Evolutionary conservation across 305 asterid genomes (phyloP).

Genomic region (Fraxinus paxiana): DNA sequence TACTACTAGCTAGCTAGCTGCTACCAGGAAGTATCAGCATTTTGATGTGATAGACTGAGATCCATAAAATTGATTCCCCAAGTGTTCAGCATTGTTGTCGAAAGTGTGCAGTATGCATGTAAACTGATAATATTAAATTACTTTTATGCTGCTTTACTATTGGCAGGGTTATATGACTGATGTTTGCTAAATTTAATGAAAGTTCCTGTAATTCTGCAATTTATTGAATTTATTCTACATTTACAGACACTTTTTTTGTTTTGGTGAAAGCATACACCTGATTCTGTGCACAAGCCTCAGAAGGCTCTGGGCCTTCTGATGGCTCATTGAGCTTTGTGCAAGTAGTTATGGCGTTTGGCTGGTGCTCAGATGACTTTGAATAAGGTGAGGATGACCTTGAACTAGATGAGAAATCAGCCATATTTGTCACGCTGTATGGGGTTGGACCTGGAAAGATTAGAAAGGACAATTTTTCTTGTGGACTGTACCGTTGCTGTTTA

Average conservation of each 20-base stretch:
- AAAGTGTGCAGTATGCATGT: not conserved
- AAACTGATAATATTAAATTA: not conserved
- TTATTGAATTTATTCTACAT: not conserved
- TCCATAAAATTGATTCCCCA: not conserved
- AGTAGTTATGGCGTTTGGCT: not conserved
- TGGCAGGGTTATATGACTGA: not conserved
- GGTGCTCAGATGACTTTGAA: not conserved
- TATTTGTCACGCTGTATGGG: not conserved
- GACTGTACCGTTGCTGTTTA: not conserved
- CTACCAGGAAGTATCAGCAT: not conserved
- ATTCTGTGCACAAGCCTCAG: not conserved
- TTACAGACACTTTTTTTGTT: not conserved
- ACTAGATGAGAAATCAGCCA: not conserved
- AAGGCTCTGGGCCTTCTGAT: not conserved
- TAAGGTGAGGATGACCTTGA: not conserved
- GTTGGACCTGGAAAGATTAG: not conserved
- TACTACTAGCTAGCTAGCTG: not conserved
- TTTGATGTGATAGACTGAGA: not conserved
- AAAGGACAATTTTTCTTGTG: not conserved
- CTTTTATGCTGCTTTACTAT: not conserved
- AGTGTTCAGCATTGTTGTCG: not conserved
- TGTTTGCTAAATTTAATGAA: not conserved
- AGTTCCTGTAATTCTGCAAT: not conserved
- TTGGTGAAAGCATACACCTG: not conserved
- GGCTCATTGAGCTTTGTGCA: not conserved